Evolutionary conservation across 768 basidiomycete genomes (phyloP).

Genomic region (Naganishia randhawae): DNA sequence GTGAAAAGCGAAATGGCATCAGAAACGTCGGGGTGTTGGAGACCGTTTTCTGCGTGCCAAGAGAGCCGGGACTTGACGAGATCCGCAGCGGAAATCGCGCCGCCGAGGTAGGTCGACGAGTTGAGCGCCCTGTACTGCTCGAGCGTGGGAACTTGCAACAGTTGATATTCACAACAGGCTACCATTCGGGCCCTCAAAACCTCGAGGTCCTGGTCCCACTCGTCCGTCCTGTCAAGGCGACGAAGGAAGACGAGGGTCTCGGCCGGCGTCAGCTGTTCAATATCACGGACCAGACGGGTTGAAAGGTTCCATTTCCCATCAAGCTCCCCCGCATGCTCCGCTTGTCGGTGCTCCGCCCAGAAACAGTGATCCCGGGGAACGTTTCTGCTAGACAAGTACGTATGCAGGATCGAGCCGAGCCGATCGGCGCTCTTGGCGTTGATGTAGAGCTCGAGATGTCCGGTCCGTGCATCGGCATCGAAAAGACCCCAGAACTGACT

Average conservation of each 20-base stretch:
- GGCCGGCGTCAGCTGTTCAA: background rate
- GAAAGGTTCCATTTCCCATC: background rate
- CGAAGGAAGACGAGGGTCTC: background rate
- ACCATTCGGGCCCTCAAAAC: background rate
- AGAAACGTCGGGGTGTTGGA: background rate
- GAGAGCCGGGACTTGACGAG: background rate
- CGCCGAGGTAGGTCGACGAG: background rate
- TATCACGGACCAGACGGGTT: background rate
- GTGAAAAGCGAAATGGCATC: background rate
- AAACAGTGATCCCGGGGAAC: background rate
- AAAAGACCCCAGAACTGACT: background rate
- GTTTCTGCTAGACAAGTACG: background rate
- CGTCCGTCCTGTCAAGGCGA: background rate
- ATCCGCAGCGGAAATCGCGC: background rate
- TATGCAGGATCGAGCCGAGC: background rate
- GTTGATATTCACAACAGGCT: background rate
- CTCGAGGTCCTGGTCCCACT: background rate
- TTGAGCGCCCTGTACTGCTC: background rate
- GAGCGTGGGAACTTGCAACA: background rate
- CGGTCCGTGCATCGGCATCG: background rate
- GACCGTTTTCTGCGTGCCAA: background rate
- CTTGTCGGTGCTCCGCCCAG: background rate
- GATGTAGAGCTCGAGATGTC: background rate
- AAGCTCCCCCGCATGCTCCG: background rate
- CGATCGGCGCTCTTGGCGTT: background rate